phyloP scores from a whole-genome alignment of 768 basidiomycete genomes.

The Amanita inopinata region DNA sequence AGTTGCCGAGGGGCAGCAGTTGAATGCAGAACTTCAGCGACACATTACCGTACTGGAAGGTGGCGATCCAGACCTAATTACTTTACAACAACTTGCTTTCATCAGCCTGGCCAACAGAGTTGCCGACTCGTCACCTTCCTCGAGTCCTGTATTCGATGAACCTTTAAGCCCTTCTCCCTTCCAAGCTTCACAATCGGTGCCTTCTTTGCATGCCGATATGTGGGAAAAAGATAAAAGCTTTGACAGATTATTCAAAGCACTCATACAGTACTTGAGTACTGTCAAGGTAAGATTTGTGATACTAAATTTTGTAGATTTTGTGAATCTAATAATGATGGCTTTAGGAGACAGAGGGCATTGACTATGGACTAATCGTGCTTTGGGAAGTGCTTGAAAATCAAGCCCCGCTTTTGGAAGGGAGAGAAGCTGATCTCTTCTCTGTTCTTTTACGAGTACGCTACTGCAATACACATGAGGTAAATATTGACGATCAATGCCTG shows the following conservation, averaged over 20 bases:
- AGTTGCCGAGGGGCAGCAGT: slow-evolving; percentile 33
- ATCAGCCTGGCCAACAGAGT: slow-evolving; percentile 55
- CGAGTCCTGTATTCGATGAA: slow-evolving; percentile 40
- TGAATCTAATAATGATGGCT: slow-evolving; percentile 2
- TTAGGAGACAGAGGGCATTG: slow-evolving; percentile 56
- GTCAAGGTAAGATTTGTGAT: slow-evolving; percentile 38
- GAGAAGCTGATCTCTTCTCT: slow-evolving; percentile 68
- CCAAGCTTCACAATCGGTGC: slow-evolving; percentile 28
- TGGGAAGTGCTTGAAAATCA: slow-evolving; percentile 83
- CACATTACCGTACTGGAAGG: slow-evolving; percentile 46
- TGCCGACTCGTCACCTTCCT: slow-evolving; percentile 41
- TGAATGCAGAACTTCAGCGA: slow-evolving; percentile 23
- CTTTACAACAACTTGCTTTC: slow-evolving; percentile 57
- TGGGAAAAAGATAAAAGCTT: slow-evolving; percentile 71
- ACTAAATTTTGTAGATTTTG: background rate
- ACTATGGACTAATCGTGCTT: slow-evolving; percentile 71
- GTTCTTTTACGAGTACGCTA: slow-evolving; percentile 64
- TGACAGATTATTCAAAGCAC: slow-evolving; percentile 55
- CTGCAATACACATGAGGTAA: slow-evolving; percentile 59
- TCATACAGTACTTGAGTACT: slow-evolving; percentile 55
- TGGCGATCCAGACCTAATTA: slow-evolving; percentile 38
- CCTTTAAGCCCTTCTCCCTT: slow-evolving; percentile 54
- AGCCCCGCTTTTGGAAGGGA: slow-evolving; percentile 62
- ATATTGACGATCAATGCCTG: slow-evolving; percentile 16
- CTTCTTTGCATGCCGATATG: slow-evolving; percentile 42